Evolutionary conservation across 805 yeast genomes (phyloP), one percentile per base, ranked within the genome.

Genomic region (Candida palmyrensis): DNA sequence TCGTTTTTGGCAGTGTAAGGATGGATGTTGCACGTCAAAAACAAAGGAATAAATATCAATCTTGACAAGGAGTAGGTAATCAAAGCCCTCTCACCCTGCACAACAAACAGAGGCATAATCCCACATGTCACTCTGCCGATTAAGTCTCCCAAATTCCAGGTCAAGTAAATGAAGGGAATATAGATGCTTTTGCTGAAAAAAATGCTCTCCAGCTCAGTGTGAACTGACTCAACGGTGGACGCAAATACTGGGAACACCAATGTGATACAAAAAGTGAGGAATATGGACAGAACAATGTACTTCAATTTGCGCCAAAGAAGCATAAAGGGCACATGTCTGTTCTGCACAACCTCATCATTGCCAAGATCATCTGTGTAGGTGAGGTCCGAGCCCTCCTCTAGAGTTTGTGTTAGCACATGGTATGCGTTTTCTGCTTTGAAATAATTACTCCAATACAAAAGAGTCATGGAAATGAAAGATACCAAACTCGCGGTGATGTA

Each of bases 101-200:
- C 59, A 4, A 36, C 30, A 18, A 29, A 22, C 15, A 30, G 27
- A 16, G 37, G 47, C 11, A 67, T 71, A 39, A 71, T 56, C 2
- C 84, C 77, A 67, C 96, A 78, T 22, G 71, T 40, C 4, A 86
- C 53, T 29, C 98, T 67, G 2, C 97, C 97, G 3, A 66, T 55
- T 18, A 92, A 64, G 53, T 90, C 98, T 13, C 97, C 97, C 10
- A 76, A 36, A 55, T 90, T 90, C 98, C 98, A 90, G 11, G 83
- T 54, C 15, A 89, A 62, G 52, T 82, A 87, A 3, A 86, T 79
- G 32, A 87, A 55, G 2, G 97, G 97, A 12, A 86, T 73, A 47
- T 53, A 75, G 14, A 73, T 57, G 33, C 62, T 63, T 38, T 65
- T 71, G 29, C 56, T 57, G 49, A 73, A 80, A 22, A 79, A 63